Percentiles rank a stretch among this genome's conserved stretches.
phyloP scores from a whole-genome alignment of 352 stramenopile genomes.

The Phytophthora pisi region DNA sequence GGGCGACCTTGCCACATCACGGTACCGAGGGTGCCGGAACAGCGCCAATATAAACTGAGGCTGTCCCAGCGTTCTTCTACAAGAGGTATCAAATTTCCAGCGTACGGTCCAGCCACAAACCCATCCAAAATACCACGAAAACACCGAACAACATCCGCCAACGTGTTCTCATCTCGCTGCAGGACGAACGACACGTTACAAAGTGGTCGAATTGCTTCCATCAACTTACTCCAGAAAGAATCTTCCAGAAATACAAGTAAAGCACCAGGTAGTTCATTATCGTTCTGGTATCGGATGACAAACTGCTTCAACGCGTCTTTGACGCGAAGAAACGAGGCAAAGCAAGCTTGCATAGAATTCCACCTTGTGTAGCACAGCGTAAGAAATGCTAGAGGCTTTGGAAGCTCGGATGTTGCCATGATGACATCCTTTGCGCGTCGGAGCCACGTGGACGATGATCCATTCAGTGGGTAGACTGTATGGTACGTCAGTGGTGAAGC shows the following conservation, averaged over 20 bases:
- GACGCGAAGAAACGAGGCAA: conserved; percentile 21
- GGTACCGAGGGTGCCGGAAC: conserved; percentile 4
- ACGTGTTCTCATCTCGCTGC: conserved; percentile 9
- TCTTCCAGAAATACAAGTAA: conserved; percentile 1
- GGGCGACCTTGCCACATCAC: conserved; percentile 1
- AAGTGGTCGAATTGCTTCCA: conserved; percentile 10
- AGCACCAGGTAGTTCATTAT: background rate
- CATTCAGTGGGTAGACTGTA: conserved; percentile 18
- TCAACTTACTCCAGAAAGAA: conserved; percentile 5
- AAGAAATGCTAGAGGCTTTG: conserved; percentile 13
- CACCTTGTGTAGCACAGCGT: conserved; percentile 20
- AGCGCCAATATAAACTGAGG: conserved; percentile 14
- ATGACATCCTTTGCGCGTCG: conserved; percentile 1
- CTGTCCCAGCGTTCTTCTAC: conserved; percentile 14
- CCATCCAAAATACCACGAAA: conserved; percentile 9
- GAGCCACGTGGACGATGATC: conserved; percentile 17
- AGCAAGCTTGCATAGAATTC: conserved; percentile 32
- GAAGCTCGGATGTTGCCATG: conserved; percentile 1
- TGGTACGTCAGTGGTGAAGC: background rate
- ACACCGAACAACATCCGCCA: conserved; percentile 6
- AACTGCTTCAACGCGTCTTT: conserved; percentile 9
- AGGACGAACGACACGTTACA: conserved; percentile 8
- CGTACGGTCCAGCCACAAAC: conserved; percentile 3
- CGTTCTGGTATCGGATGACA: background rate
- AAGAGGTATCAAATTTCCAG: background rate